Evolutionary conservation across 208 protist species (phyloP).

Genomic region (Giardia muris): DNA sequence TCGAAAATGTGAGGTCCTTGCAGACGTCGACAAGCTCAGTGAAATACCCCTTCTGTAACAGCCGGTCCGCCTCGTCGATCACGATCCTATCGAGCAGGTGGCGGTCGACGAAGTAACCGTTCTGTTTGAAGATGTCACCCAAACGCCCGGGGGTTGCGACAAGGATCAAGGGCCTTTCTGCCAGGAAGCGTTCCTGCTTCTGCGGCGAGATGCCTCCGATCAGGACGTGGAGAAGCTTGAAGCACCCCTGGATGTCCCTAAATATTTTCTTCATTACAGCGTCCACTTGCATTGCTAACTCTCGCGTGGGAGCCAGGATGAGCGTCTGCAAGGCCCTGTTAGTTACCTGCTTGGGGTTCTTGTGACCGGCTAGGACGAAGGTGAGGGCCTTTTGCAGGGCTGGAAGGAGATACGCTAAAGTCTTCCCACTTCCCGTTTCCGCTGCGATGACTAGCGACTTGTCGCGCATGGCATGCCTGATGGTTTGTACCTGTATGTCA

Average conservation of each 20-base stretch:
- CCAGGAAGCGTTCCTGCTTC: conserved; percentile 14
- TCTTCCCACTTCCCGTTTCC: conserved; percentile 22
- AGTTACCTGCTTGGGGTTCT: neutral
- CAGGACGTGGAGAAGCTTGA: neutral
- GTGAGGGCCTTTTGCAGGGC: neutral
- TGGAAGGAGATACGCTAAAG: neutral
- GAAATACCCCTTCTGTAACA: conserved; percentile 10
- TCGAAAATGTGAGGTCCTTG: neutral
- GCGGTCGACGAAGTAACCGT: neutral
- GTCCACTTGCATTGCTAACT: neutral
- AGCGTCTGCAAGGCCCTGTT: neutral
- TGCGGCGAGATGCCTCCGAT: neutral
- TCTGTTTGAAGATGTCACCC: neutral
- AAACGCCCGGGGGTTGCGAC: neutral
- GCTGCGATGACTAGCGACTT: neutral
- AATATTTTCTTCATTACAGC: neutral
- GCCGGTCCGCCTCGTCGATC: conserved; percentile 15
- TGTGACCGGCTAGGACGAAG: too few species aligned
- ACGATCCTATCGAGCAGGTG: neutral
- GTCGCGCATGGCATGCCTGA: neutral
- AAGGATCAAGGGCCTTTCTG: neutral
- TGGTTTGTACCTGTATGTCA: neutral
- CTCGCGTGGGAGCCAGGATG: neutral
- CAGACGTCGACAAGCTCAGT: neutral
- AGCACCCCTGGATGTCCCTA: neutral